Evolutionary conservation across 2,329 filamentous ascomycete genomes (phyloP), one percentile per base, ranked within the genome.

Genomic region (Penicillium sp.): DNA sequence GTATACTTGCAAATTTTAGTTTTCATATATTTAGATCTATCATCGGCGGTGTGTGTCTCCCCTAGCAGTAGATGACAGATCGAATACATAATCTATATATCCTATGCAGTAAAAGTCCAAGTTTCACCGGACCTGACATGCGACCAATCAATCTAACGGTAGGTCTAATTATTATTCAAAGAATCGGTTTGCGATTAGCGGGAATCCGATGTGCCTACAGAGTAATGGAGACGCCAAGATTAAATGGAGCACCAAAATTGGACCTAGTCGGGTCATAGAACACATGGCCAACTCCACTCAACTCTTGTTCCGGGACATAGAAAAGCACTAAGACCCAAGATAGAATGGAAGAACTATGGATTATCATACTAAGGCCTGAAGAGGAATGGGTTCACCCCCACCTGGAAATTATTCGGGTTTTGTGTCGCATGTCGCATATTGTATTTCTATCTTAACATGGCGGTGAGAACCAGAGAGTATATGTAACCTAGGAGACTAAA

Each of bases 61-160:
- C 62, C 63, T 53, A 60, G 61, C 63, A 64, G 64, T 58, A 53
- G 51, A 49, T 42, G 58, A 64, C 50, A 60, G 61, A 64, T 66
- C 61, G 37, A 54, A 60, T 61, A 52, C 55, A 28, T 50, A 26
- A 14, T 30, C 19, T 47, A 31, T 36, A 41, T 25, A 53, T 49
- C 46, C 35, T 35, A 40, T 31, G 41, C 40, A 46, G 25, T 10
- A 37, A 6, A 5, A 46, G 37, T n/a, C 17, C 36, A 17, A 38
- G n/a, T 30, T 16, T 10, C 5, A 51, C 48, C n/a, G 33, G 16
- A 19, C 16, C 17, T 11, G 42, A 45, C 14, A 37, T 56, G 33
- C 17, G 26, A 38, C 61, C 62, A 64, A 63, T 64, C 59, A 61
- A 37, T 28, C 16, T 9, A n/a, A 36, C 22, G 36, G 22, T 2